Base-by-base conservation (phyloP, 169 alveolate genomes). In the Eimeria falciformis region DNA sequence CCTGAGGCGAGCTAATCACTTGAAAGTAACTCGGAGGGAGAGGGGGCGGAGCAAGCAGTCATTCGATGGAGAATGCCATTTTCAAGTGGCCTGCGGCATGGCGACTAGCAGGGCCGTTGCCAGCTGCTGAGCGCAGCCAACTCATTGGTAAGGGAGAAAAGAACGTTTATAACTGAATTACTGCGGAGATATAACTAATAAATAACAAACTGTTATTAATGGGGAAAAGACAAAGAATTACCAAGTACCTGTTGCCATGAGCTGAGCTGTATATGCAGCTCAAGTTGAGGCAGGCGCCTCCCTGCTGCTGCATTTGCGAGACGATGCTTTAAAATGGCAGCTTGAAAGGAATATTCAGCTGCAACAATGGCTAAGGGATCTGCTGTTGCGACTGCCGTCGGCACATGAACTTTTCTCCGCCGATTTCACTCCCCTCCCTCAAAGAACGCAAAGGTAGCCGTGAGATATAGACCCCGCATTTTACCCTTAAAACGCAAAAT, bases 21-120 rank as follows among this genome's bases (percentile, higher is more conserved):
- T 33, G 2, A 33, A 33, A 33, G 40, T 33, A 33, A 33, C 40
- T 33, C 2, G 40, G 40, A 33, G 40, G 40, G 40, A 33, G 0
- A 33, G 2, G 40, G 40, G 40, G 40, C 2, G 40, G 40, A 33
- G 40, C 40, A 33, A 47, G n/a, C 68, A 23, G 3, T 77, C 5
- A 12, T 27, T 5, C 33, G 47, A 77, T 77, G 86, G 69, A 25
- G 69, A 47, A 62, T 47, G 14, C 46, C 23, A 45, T 45, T 5
- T 40, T 81, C 18, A 25, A 29, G 33, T 81, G 89, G 89, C 89
- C 89, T 5, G 89, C 29, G 75, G 89, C 45, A 18, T 56, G 75
- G 71, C 89, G 89, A 75, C 89, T 81, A 37, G 75, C 23, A 33
- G 58, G 45, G 75, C 37, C 50, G 27, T 29, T 81, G 66, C 77